Evolutionary conservation across 306 rosid species (phyloP).

Genomic region (Ziziphus jujuba): DNA sequence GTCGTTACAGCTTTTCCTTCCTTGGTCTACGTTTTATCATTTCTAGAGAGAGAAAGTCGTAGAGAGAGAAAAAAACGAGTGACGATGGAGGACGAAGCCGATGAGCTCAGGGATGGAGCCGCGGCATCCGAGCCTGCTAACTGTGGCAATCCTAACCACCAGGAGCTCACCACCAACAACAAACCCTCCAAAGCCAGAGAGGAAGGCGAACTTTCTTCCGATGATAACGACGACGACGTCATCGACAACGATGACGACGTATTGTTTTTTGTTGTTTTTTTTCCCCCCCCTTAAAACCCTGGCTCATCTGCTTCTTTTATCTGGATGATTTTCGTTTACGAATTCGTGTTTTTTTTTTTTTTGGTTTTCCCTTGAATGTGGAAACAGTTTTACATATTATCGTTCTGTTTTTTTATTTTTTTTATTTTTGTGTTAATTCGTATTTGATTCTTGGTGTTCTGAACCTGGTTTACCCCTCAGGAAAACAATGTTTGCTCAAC

Average conservation of each 20-base stretch:
- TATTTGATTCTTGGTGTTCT: background rate
- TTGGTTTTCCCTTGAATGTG: background rate
- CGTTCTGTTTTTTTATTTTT: background rate
- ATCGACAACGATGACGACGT: conserved; percentile 47
- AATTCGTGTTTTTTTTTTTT: too few relatives aligned
- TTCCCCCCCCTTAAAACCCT: conserved; percentile 37
- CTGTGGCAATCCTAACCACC: conserved; percentile 12
- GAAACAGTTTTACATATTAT: background rate
- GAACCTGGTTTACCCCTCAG: conserved; percentile 29
- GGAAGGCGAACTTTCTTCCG: conserved; percentile 89
- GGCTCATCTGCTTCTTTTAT: background rate
- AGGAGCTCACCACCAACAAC: conserved; percentile 14
- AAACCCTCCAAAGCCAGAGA: conserved; percentile 51
- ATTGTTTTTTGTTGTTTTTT: too few relatives aligned
- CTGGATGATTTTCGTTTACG: background rate
- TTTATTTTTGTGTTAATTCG: background rate
- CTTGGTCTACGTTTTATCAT: background rate
- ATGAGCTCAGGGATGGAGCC: conserved; percentile 28
- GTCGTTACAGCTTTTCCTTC: too few relatives aligned
- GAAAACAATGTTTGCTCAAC: conserved; percentile 38
- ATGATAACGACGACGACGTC: conserved; percentile 42
- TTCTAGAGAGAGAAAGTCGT: conserved; percentile 11
- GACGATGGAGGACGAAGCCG: conserved; percentile 36
- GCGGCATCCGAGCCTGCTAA: conserved; percentile 21
- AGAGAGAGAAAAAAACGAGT: conserved; percentile 1